Evolutionary conservation across 805 yeast genomes (phyloP), one percentile per base, ranked within the genome.

Genomic region (Cyberlindnera maritima): DNA sequence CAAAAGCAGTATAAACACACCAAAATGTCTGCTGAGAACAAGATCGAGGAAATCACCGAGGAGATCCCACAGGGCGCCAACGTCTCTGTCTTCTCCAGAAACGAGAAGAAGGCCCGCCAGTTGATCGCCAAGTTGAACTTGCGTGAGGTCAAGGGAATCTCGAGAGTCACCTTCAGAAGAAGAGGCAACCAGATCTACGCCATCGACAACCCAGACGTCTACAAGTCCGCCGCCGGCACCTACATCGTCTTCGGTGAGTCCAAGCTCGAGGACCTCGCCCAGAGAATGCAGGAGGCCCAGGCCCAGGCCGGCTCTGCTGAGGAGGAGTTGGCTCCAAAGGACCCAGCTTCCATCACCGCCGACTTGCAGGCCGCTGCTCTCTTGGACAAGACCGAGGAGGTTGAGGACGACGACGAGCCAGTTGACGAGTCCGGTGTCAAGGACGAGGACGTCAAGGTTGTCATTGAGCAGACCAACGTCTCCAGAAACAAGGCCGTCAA

Each of bases 221-320:
- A 77, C 96, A 88, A 80, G 75, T 84, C 97, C 54, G 86, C 95
- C 66, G 77, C 81, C 54, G 97, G 97, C 68, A 85, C 96, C 61
- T 94, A 87, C 79, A 84, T 92, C 63, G 97, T 92, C 60, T 91
- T 92, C 64, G 99, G 99, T 75, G 97, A 91, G 76, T 96, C 97
- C 68, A 88, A 89, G 80, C 86, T 88, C 61, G 97, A 92, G 72
- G 96, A 92, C 77, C 75, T 90, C 72, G 82, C 84, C 75, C 83
- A 88, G 74, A 84, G 90, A 79, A 79, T 87, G 72, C 87, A 84
- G 69, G 87, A 87, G 65, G 88, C 88, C 57, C 87, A 83, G 71
- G 81, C 79, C 40, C 54, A 56, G 53, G 58, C 56, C 41, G 60
- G 50, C 34, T 58, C 52, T 33, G 76, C 77, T 60, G 78, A 76